Percentiles rank a stretch among this genome's conserved stretches.
Conservation (phyloP, 495 filamentous ascomycete species). For the Talaromyces stipitatus region DNA sequence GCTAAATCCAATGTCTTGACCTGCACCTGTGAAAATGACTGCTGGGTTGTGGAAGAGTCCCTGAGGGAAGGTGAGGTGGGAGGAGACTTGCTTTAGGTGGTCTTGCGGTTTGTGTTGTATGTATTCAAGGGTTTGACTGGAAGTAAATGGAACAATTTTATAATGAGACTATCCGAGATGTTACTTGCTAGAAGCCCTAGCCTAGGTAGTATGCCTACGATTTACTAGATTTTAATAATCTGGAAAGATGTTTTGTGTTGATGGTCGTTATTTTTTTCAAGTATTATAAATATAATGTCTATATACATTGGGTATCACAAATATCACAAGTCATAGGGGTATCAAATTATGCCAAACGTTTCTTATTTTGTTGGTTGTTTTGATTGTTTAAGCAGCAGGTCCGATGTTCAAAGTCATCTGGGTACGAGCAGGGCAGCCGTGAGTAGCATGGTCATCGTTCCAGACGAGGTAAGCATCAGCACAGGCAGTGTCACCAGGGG, state of each 20-base stretch:
- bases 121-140: no score
- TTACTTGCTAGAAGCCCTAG: background rate
- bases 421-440: conserved; percentile 39
- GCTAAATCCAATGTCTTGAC: conserved; percentile 88
- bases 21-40: conserved; percentile 82
- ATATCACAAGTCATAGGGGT: no score
- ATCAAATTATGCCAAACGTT: background rate
- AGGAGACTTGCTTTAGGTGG: conserved; percentile 58
- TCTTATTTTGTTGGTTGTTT: background rate
- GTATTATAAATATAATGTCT: background rate
- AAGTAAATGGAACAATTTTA: no score
- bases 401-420: conserved; percentile 29
- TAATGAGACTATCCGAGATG: background rate
- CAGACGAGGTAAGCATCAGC: conserved; percentile 36
- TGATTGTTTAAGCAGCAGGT: background rate
- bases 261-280: background rate
- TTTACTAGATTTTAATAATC: background rate
- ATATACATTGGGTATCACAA: background rate
- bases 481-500: conserved; percentile 30
- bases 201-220: background rate
- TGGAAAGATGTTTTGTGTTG: background rate
- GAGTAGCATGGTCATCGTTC: conserved; percentile 39
- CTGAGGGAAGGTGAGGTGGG: conserved; percentile 71
- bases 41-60: conserved; percentile 70
- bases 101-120: no score